Conservation (phyloP, 768 basidiomycete genomes). For the Punctularia strigosozonata region DNA sequence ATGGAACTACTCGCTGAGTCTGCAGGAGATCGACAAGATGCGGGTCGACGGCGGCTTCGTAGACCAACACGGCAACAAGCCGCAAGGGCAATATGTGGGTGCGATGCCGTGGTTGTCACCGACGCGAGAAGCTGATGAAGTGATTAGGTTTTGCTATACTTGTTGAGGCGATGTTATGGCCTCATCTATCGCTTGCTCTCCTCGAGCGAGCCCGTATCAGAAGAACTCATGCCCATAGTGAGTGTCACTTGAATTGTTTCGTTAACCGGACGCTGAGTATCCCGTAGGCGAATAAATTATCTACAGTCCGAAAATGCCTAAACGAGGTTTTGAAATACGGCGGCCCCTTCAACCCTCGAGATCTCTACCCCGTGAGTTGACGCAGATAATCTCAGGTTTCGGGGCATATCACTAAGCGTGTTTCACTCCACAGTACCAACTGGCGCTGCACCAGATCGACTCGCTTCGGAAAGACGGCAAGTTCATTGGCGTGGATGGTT, state of each 20-base stretch:
- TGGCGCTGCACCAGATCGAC: slow-evolving; percentile 92
- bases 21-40: slow-evolving; percentile 97
- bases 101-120: not conserved
- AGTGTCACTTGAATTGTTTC: slow-evolving; percentile 13
- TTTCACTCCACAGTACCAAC: slow-evolving; percentile 57
- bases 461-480: slow-evolving; percentile 87
- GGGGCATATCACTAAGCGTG: slow-evolving; percentile 3
- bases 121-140: not conserved
- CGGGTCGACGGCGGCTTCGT: slow-evolving; percentile 95
- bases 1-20: slow-evolving; percentile 84
- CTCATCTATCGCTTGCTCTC: slow-evolving; percentile 89
- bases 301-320: slow-evolving; percentile 92
- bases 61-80: slow-evolving; percentile 84
- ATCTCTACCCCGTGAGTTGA: slow-evolving; percentile 78
- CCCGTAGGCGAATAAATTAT: slow-evolving; percentile 83
- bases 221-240: slow-evolving; percentile 95
- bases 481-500: slow-evolving; percentile 80
- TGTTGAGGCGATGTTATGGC: slow-evolving; percentile 91
- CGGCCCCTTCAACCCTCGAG: slow-evolving; percentile 83
- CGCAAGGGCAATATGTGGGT: slow-evolving; percentile 89
- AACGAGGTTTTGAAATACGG: slow-evolving; percentile 95
- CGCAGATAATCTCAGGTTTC: slow-evolving; percentile 1
- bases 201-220: slow-evolving; percentile 93
- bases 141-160: slow-evolving; percentile 76
- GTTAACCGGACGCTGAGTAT: not conserved